Evolutionary conservation across 2,329 filamentous ascomycete species (phyloP).

Genomic region (Fusarium globosum): DNA sequence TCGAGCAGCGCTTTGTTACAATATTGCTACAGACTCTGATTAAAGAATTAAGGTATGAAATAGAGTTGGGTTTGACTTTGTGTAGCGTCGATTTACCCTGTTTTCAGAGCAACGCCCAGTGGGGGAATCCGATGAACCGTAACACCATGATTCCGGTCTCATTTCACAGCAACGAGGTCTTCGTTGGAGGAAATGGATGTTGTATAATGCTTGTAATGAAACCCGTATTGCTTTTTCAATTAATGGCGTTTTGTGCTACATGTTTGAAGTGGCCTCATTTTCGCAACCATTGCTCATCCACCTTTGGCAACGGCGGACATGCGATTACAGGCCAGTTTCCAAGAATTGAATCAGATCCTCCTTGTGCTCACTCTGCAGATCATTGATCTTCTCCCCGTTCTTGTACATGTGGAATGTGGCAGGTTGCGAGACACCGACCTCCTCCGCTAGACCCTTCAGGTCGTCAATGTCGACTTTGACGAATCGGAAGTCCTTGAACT

Average conservation of each 20-base stretch:
- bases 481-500: conserved; percentile 34
- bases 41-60: accelerated
- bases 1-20: accelerated
- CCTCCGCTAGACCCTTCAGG: conserved; percentile 7
- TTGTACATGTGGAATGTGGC: conserved; percentile 31
- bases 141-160: accelerated
- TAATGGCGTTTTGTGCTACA: accelerated
- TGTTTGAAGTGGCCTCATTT: not conserved
- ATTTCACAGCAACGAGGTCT: not conserved
- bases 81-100: not conserved
- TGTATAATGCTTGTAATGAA: accelerated
- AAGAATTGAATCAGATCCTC: conserved; percentile 23
- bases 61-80: not conserved
- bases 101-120: not conserved
- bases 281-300: accelerated
- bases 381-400: conserved; percentile 21
- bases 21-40: accelerated
- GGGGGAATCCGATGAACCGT: accelerated
- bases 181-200: accelerated
- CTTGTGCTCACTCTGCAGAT: conserved; percentile 10
- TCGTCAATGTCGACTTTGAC: conserved; percentile 33
- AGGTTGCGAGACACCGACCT: conserved; percentile 10
- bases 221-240: too few relatives aligned
- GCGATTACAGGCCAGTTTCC: conserved; percentile 8
- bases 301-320: accelerated